phyloP scores from a whole-genome alignment of 1,284 basidiomycete genomes.

The Pascua sp. region DNA sequence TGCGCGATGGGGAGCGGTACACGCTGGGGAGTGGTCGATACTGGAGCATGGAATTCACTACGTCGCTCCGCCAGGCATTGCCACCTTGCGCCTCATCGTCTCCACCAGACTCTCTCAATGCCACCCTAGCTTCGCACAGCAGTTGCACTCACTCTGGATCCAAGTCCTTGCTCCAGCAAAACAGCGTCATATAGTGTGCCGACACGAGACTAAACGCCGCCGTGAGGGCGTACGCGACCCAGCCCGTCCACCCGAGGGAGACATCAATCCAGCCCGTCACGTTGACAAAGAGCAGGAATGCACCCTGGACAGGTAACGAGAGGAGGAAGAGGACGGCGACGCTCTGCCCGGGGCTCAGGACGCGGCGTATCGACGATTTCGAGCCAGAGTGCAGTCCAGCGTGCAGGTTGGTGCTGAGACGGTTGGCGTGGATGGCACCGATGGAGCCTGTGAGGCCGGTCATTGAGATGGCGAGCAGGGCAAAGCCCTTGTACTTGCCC shows the following conservation, averaged over 20 bases:
- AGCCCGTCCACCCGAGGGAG: conserved; percentile 62
- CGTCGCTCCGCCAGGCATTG: too few species aligned
- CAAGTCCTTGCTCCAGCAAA: conserved; percentile 73
- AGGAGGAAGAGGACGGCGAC: conserved; percentile 63
- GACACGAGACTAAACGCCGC: conserved; percentile 65
- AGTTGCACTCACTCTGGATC: conserved; percentile 69
- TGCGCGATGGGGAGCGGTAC: too few species aligned
- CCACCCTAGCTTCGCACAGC: too few species aligned
- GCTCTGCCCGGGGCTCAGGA: conserved; percentile 36
- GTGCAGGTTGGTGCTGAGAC: conserved; percentile 66
- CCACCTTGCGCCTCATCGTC: too few species aligned
- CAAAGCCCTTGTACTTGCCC: conserved; percentile 78
- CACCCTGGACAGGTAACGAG: conserved; percentile 69
- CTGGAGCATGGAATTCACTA: too few species aligned
- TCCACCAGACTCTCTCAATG: too few species aligned
- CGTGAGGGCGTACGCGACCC: conserved; percentile 67
- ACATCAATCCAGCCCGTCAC: conserved; percentile 71
- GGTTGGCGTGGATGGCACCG: conserved; percentile 85
- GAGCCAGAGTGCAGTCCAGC: conserved; percentile 31
- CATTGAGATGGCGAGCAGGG: conserved; percentile 81
- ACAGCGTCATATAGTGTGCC: conserved; percentile 67
- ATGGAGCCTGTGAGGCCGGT: conserved; percentile 83
- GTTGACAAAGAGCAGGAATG: conserved; percentile 66
- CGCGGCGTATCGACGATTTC: conserved; percentile 9
- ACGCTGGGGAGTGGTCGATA: too few species aligned